A percentile compares a stretch with the other conserved stretches of the same genome.
phyloP scores from a whole-genome alignment of 805 yeast species.

The Cyberlindnera mycetangii region DNA sequence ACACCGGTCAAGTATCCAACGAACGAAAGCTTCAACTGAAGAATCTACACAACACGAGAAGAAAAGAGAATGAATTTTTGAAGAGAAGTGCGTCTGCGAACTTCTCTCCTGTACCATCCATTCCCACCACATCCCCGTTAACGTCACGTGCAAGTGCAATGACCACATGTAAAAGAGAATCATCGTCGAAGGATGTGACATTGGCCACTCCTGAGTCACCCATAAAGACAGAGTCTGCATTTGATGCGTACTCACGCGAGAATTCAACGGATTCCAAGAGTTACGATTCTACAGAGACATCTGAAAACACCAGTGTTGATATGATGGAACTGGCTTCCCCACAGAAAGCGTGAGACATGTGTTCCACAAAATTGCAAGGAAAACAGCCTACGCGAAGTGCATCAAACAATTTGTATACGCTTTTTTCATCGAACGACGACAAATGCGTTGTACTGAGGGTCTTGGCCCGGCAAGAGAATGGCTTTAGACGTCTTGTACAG shows the following conservation, averaged over 20 bases:
- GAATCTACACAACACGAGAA: constrained; percentile 35
- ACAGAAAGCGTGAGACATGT: no score
- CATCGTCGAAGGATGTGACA: not conserved
- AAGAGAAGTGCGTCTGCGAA: constrained; percentile 12
- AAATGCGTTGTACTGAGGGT: not conserved
- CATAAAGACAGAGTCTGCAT: not conserved
- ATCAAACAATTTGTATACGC: no score
- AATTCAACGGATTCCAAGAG: not conserved
- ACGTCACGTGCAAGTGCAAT: no score
- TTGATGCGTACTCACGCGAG: not conserved
- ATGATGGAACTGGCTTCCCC: not conserved
- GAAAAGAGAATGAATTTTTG: constrained; percentile 20
- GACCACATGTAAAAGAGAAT: not conserved
- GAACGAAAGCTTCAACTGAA: constrained; percentile 13
- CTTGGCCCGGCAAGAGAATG: no score
- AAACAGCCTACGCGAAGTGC: not conserved
- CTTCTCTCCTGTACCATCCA: constrained; percentile 2
- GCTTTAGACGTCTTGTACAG: no score
- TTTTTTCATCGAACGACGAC: no score
- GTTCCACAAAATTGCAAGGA: not conserved
- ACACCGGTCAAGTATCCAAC: constrained; percentile 22
- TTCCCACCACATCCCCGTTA: constrained; percentile 2
- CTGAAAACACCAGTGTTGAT: constrained; percentile 2
- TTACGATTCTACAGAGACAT: not conserved
- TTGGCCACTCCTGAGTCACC: not conserved